Evolutionary conservation across 257 asterid genomes (phyloP).

Genomic region (Euphrasia confusa): DNA sequence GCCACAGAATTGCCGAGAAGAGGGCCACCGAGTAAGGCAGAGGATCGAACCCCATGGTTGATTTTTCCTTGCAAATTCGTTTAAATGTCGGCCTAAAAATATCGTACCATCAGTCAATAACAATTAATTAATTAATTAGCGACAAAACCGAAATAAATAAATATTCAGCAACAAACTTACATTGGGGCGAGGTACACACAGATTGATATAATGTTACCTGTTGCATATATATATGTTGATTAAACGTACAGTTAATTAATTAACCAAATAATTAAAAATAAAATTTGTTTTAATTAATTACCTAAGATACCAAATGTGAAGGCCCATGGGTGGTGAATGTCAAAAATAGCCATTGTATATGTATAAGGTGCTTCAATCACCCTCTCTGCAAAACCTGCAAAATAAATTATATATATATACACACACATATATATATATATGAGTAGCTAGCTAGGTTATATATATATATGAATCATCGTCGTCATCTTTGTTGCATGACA

Average conservation of each 20-base stretch:
- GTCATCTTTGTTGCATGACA: conserved; percentile 45
- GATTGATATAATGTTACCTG: too few relatives aligned
- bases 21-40: conserved; percentile 27
- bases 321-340: conserved; percentile 38
- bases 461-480: conserved; percentile 15
- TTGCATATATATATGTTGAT: too few relatives aligned
- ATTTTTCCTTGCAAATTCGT: background rate
- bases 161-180: too few relatives aligned
- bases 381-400: background rate
- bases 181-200: too few relatives aligned
- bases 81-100: background rate
- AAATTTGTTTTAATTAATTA: conserved; percentile 1
- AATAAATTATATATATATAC: too few relatives aligned
- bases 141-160: too few relatives aligned
- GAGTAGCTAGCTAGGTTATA: too few relatives aligned
- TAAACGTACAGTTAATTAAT: too few relatives aligned
- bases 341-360: conserved; percentile 26
- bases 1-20: conserved; percentile 50
- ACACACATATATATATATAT: too few relatives aligned
- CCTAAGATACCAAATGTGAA: conserved; percentile 48
- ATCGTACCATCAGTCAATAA: too few relatives aligned
- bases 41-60: background rate
- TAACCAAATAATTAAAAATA: background rate
- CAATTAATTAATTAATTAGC: too few relatives aligned
- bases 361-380: background rate